phyloP scores from a whole-genome alignment of 2,329 filamentous ascomycete genomes.

The Sporothrix euskadiensis region DNA sequence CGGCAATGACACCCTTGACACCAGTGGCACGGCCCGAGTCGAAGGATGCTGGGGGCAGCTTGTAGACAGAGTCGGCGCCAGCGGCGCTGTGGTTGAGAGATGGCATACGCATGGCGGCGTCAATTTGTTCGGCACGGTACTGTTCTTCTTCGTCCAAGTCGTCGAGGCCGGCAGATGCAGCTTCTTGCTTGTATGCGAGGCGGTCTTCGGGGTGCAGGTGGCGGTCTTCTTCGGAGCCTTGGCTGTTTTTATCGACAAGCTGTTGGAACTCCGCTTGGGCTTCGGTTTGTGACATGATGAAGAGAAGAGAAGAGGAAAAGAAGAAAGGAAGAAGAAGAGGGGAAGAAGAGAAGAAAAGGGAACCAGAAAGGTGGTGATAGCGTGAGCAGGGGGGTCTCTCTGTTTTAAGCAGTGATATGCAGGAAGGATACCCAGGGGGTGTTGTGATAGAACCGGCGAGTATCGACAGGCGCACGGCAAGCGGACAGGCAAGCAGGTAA shows the following conservation, averaged over 20 bases:
- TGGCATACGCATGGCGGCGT: slow-evolving; percentile 66
- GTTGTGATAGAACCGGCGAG: neutral
- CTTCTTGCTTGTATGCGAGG: slow-evolving; percentile 43
- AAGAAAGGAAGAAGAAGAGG: slow-evolving; percentile 26
- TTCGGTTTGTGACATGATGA: slow-evolving; percentile 52
- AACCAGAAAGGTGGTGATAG: slow-evolving; percentile 19
- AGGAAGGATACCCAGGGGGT: slow-evolving; percentile 18
- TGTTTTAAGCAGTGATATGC: slow-evolving; percentile 27
- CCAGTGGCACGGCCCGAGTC: slow-evolving; percentile 72
- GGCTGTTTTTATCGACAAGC: slow-evolving; percentile 59
- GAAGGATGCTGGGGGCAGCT: slow-evolving; percentile 63
- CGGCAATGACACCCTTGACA: slow-evolving; percentile 84
- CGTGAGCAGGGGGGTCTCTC: slow-evolving; percentile 16
- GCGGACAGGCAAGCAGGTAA: neutral
- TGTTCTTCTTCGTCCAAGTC: slow-evolving; percentile 59
- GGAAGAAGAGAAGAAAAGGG: slow-evolving; percentile 3
- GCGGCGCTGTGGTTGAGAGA: slow-evolving; percentile 51
- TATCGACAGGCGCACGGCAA: neutral
- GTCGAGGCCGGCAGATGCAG: slow-evolving; percentile 39
- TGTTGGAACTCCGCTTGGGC: slow-evolving; percentile 68
- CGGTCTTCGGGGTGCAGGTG: slow-evolving; percentile 61
- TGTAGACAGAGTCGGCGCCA: slow-evolving; percentile 51
- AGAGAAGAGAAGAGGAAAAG: slow-evolving; percentile 31
- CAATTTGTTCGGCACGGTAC: slow-evolving; percentile 56
- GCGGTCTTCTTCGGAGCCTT: slow-evolving; percentile 40